phyloP scores from a whole-genome alignment of 176 grass and related monocot species.

The Thinopyrum elongatum region DNA sequence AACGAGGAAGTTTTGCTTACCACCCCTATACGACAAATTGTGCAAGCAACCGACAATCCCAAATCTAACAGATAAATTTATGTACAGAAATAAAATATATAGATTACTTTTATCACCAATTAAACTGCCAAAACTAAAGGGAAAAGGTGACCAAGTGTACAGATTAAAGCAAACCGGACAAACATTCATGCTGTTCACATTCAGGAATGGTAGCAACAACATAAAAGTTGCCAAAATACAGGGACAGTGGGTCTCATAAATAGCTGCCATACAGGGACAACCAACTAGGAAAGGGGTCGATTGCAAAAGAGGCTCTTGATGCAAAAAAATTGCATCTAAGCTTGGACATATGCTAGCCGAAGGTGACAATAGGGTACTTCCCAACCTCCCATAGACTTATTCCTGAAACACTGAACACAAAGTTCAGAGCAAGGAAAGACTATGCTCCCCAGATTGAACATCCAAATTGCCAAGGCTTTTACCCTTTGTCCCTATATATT shows the following conservation, averaged over 20 bases:
- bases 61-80: neutral
- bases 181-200: neutral
- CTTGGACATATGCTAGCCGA: constrained; percentile 21
- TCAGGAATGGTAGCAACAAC: neutral
- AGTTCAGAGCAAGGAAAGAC: neutral
- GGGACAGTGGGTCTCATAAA: neutral
- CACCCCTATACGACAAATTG: neutral
- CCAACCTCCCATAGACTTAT: constrained; percentile 34
- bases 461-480: neutral
- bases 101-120: neutral
- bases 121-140: neutral
- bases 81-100: neutral
- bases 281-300: neutral
- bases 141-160: neutral
- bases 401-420: neutral
- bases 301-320: constrained; percentile 33
- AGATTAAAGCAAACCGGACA: neutral
- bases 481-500: constrained; percentile 39
- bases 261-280: constrained; percentile 6
- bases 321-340: constrained; percentile 31
- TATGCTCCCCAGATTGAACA: neutral
- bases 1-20: neutral
- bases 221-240: neutral
- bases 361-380: constrained; percentile 35
- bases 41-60: neutral